Evolutionary conservation across 2,329 filamentous ascomycete species (phyloP).

Genomic region (Phialocephala sp.): DNA sequence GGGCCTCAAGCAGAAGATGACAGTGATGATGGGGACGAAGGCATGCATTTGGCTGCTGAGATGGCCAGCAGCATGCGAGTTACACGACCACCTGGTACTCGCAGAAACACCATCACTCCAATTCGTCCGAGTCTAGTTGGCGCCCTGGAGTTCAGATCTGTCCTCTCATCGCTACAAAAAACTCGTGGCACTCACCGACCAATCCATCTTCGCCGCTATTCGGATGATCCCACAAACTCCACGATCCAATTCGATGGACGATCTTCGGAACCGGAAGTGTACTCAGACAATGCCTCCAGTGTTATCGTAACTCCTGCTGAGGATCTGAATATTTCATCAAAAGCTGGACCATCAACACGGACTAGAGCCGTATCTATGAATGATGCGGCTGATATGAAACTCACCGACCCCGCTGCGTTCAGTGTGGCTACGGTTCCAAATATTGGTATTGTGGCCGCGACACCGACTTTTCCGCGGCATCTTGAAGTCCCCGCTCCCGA

Average conservation of each 20-base stretch:
- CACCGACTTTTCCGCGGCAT: slow-evolving; percentile 46
- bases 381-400: slow-evolving; percentile 31
- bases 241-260: slow-evolving; percentile 42
- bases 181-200: slow-evolving; percentile 77
- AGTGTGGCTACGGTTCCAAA: slow-evolving; percentile 38
- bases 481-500: slow-evolving; percentile 28
- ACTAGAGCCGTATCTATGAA: slow-evolving; percentile 43
- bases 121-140: slow-evolving; percentile 94
- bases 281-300: slow-evolving; percentile 43
- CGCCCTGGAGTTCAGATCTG: slow-evolving; percentile 89
- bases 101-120: slow-evolving; percentile 77
- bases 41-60: slow-evolving; percentile 75
- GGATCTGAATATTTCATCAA: slow-evolving; percentile 26
- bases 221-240: slow-evolving; percentile 55
- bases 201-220: slow-evolving; percentile 72
- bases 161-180: slow-evolving; percentile 84
- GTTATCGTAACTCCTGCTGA: slow-evolving; percentile 48
- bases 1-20: slow-evolving; percentile 44
- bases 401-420: slow-evolving; percentile 34
- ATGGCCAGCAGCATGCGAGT: slow-evolving; percentile 94
- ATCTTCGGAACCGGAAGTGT: slow-evolving; percentile 47
- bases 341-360: slow-evolving; percentile 27
- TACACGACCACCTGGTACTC: slow-evolving; percentile 67
- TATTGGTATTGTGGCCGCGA: slow-evolving; percentile 46
- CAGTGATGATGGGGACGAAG: slow-evolving; percentile 60